A percentile compares a stretch with the other conserved stretches of the same genome.
Conservation (phyloP, 352 stramenopile species). For the Pythium scleroteichum region DNA sequence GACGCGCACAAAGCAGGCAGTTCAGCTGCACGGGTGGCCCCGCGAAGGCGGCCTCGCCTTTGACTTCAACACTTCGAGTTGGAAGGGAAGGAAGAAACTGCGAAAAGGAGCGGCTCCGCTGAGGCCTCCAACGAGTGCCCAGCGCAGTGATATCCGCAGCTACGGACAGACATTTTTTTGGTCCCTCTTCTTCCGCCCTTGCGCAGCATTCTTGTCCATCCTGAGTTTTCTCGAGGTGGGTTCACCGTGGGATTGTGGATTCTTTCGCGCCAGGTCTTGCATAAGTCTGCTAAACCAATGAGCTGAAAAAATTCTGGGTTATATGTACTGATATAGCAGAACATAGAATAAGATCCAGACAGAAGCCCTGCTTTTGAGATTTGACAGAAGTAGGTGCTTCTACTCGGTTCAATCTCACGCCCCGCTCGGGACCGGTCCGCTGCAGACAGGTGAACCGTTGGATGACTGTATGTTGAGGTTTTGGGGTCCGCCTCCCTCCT, state of each 20-base stretch:
- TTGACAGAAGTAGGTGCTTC: slow-evolving; percentile 3
- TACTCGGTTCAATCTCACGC: slow-evolving; percentile 1
- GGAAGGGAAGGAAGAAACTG: not conserved
- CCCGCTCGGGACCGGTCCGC: slow-evolving; percentile 7
- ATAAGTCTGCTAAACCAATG: too few relatives aligned
- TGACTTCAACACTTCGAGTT: too few relatives aligned
- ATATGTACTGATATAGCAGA: slow-evolving; percentile 9
- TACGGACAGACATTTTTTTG: too few relatives aligned
- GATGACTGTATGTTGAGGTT: slow-evolving; percentile 26
- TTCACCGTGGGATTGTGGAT: not conserved
- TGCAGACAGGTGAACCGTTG: slow-evolving; percentile 14
- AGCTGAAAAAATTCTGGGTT: not conserved
- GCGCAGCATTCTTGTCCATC: not conserved
- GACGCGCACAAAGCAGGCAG: slow-evolving; percentile 12
- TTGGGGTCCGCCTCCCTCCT: slow-evolving; percentile 14
- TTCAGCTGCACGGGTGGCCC: slow-evolving; percentile 26
- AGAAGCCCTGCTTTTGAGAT: too few relatives aligned
- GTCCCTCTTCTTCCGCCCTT: too few relatives aligned
- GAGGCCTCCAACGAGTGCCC: too few relatives aligned
- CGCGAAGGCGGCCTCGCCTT: not conserved
- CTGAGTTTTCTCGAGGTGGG: slow-evolving; percentile 7
- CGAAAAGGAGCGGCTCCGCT: not conserved
- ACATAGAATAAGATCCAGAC: too few relatives aligned
- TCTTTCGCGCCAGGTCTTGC: slow-evolving; percentile 1
- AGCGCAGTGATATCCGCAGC: too few relatives aligned